A percentile compares a stretch with the other conserved stretches of the same genome.
Conservation (phyloP, 139 green algal genomes). For the Tetraselmis chui region DNA sequence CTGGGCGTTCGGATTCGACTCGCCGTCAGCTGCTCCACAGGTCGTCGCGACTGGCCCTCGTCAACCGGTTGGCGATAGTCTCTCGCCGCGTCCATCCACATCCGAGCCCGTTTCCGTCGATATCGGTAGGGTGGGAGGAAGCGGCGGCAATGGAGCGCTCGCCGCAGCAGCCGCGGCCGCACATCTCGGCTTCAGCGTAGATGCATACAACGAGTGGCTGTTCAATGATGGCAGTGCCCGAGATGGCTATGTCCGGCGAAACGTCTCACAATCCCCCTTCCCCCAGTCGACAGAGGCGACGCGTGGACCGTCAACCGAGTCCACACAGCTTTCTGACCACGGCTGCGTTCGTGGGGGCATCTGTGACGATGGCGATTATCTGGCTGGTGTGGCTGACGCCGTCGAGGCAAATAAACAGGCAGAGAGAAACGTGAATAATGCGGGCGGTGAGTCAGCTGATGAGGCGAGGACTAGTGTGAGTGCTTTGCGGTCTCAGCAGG, state of each 20-base stretch:
- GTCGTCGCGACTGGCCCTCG: background rate
- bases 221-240: background rate
- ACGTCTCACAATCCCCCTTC: too few relatives aligned
- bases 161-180: too few relatives aligned
- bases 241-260: background rate
- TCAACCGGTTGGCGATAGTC: background rate
- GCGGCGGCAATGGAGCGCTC: too few relatives aligned
- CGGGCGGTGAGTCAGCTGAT: too few relatives aligned
- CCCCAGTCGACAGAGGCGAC: background rate
- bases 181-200: background rate
- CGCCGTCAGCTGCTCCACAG: background rate
- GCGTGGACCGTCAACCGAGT: background rate
- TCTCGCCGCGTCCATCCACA: background rate
- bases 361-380: background rate
- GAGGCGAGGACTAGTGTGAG: background rate
- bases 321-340: background rate
- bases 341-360: background rate
- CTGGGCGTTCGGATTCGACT: background rate
- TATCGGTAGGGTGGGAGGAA: background rate
- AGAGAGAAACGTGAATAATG: too few relatives aligned
- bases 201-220: background rate
- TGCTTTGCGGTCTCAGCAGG: background rate
- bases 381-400: background rate
- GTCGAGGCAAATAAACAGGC: background rate
- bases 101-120: background rate